These are phyloP conservation scores for Breynia disticha DNA, from an alignment of 441 rosid genomes.

Conservation along the genomic window DNA sequence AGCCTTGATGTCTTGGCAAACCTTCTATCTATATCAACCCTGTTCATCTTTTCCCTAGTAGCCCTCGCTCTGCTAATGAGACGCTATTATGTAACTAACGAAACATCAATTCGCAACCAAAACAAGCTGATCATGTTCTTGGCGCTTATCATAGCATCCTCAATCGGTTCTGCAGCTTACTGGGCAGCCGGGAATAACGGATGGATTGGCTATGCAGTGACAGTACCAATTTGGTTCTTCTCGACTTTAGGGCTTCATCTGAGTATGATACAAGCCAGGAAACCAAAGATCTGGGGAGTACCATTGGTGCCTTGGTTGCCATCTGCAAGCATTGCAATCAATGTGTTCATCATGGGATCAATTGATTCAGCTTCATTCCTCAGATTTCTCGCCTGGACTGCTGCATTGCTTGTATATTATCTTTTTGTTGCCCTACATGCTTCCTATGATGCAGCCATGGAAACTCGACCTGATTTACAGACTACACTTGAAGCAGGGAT, in stretches of 20 bases:
- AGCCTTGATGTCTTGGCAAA: conserved; percentile 55
- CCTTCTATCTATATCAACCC: conserved; percentile 59
- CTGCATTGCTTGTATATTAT: conserved; percentile 42
- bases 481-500: conserved; percentile 14
- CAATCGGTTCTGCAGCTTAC: conserved; percentile 32
- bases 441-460: conserved; percentile 43
- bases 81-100: conserved; percentile 44
- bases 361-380: conserved; percentile 39
- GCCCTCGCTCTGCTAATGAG: conserved; percentile 57
- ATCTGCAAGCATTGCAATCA: conserved; percentile 40
- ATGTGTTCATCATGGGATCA: conserved; percentile 63
- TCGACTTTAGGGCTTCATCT: conserved; percentile 38
- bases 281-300: conserved; percentile 64
- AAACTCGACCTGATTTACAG: conserved; percentile 1
- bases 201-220: conserved; percentile 46
- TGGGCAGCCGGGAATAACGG: conserved; percentile 34
- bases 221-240: conserved; percentile 45
- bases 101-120: conserved; percentile 30
- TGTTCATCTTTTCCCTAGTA: conserved; percentile 57
- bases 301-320: conserved; percentile 68
- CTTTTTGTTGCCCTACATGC: conserved; percentile 51
- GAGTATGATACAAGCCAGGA: conserved; percentile 36
- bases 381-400: conserved; percentile 53
- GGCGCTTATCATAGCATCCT: conserved; percentile 37
- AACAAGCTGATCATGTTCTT: conserved; percentile 37